Conservation (phyloP, 306 rosid genomes). For the Dalbergia cultrata region DNA sequence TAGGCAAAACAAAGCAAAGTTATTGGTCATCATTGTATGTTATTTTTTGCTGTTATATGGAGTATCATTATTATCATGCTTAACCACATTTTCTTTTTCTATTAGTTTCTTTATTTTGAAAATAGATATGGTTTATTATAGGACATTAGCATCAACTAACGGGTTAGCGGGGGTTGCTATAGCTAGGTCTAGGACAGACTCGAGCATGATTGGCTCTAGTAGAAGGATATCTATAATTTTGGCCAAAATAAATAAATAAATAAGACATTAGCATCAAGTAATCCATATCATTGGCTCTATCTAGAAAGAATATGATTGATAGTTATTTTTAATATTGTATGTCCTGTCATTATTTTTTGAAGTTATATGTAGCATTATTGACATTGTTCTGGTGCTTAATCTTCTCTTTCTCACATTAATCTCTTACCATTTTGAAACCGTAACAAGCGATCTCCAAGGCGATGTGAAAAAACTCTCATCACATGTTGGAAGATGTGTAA, state of each 20-base stretch:
- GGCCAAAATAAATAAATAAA: no score
- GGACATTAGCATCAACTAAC: no score
- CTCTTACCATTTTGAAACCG: neutral
- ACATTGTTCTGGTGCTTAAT: neutral
- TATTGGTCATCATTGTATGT: neutral
- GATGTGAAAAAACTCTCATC: neutral
- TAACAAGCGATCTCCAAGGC: neutral
- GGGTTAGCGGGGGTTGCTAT: no score
- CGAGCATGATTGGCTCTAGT: no score
- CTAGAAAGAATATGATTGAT: no score
- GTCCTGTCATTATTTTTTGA: neutral
- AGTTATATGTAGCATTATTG: neutral
- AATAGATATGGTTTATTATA: no score
- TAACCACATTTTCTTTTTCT: neutral
- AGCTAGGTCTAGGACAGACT: no score
- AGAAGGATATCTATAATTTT: no score
- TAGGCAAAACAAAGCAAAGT: neutral
- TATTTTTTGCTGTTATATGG: neutral
- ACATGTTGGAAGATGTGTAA: neutral
- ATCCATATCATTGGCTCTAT: no score
- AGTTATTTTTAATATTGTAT: neutral
- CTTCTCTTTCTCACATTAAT: neutral
- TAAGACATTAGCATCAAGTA: no score
- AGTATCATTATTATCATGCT: neutral
- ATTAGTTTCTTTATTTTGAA: neutral